Conservation (phyloP, 2,329 filamentous ascomycete genomes). For the Teratosphaeria zuluensis region DNA sequence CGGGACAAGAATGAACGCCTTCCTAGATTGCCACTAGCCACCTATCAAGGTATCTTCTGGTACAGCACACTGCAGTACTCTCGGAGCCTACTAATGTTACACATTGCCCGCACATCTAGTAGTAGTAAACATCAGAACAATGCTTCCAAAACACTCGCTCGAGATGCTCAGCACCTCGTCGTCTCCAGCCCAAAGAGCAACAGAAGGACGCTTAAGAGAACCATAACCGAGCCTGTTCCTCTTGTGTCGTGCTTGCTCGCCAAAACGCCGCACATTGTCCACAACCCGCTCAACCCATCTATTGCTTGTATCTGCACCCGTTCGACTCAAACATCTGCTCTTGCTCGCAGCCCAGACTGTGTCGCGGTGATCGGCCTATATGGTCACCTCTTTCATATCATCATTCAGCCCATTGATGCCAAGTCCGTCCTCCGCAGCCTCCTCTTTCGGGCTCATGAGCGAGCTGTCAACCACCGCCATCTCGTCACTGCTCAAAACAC, state of each 20-base stretch:
- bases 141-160: background rate
- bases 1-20: background rate
- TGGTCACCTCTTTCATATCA: conserved; percentile 42
- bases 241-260: background rate
- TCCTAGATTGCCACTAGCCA: background rate
- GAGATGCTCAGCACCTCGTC: background rate
- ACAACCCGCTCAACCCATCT: background rate
- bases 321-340: background rate
- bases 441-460: conserved; percentile 9
- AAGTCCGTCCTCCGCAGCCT: background rate
- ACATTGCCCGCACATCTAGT: background rate
- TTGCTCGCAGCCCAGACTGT: background rate
- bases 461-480: conserved; percentile 16
- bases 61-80: background rate
- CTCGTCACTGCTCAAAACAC: conserved; percentile 27
- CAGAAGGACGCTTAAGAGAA: too few relatives aligned
- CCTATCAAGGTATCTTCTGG: background rate
- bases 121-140: background rate
- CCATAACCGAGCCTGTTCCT: background rate
- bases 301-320: background rate
- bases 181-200: too few relatives aligned
- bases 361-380: conserved; percentile 11
- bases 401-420: conserved; percentile 12
- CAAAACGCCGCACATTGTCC: background rate
- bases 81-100: background rate